These are phyloP conservation scores for Scedosporium aurantiacum DNA, from an alignment of 2,329 filamentous ascomycete species.

Conservation along the genomic window DNA sequence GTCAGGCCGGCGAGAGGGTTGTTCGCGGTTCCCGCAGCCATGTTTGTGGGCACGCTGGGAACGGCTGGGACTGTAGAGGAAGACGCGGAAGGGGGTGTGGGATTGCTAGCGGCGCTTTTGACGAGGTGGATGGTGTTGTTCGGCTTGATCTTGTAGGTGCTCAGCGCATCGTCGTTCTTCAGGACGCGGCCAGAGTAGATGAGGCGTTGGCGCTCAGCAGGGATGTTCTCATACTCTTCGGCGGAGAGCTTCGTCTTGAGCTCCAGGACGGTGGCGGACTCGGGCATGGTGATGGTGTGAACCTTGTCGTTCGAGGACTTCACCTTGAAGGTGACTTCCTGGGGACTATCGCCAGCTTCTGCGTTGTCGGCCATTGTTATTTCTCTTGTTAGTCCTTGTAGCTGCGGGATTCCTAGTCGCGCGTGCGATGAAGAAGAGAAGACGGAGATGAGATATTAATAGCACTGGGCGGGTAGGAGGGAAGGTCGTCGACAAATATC, in stretches of 20 bases:
- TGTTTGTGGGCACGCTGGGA: conserved; percentile 53
- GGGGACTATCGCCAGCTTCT: conserved; percentile 47
- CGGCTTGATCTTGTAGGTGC: conserved; percentile 86
- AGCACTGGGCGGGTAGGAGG: background rate
- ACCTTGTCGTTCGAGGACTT: conserved; percentile 90
- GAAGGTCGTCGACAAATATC: background rate
- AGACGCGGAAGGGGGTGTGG: conserved; percentile 30
- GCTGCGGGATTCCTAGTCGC: background rate
- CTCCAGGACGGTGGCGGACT: conserved; percentile 67
- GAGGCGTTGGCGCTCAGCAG: conserved; percentile 78
- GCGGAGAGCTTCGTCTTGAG: conserved; percentile 81
- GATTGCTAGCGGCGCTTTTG: conserved; percentile 87
- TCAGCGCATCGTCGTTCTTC: conserved; percentile 83
- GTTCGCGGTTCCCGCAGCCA: conserved; percentile 73
- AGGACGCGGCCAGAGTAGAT: conserved; percentile 97
- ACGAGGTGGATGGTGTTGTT: conserved; percentile 95
- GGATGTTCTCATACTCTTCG: conserved; percentile 74
- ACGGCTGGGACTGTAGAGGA: conserved; percentile 29
- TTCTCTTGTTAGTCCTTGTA: background rate
- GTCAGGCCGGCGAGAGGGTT: conserved; percentile 86
- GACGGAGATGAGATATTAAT: background rate
- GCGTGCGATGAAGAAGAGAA: background rate
- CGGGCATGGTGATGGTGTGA: conserved; percentile 69
- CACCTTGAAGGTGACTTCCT: conserved; percentile 83
- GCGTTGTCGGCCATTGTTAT: conserved; percentile 39